phyloP scores from a whole-genome alignment of 1,284 basidiomycete genomes.

The Tremellales sp. region DNA sequence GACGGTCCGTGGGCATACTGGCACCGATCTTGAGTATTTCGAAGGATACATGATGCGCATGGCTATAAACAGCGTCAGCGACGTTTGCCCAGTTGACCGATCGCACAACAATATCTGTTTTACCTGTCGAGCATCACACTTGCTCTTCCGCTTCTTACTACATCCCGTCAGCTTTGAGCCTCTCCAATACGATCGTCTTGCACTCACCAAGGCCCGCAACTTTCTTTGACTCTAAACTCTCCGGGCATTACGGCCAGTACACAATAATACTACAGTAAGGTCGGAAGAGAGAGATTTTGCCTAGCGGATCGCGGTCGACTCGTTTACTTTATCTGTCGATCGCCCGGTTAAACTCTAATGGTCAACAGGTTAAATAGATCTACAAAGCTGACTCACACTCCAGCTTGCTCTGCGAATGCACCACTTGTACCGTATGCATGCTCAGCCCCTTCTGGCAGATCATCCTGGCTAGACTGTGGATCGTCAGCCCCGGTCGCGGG shows the following conservation, averaged over 20 bases:
- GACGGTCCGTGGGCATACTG: neutral
- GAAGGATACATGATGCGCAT: constrained; percentile 16
- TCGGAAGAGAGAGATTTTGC: neutral
- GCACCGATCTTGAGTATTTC: constrained; percentile 7
- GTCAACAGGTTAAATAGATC: too few relatives aligned
- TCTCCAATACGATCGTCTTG: neutral
- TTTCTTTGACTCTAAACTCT: constrained; percentile 3
- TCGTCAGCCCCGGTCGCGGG: too few relatives aligned
- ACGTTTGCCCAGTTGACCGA: too few relatives aligned
- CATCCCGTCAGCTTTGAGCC: neutral
- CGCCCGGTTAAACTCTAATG: too few relatives aligned
- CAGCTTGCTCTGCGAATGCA: too few relatives aligned
- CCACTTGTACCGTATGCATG: too few relatives aligned
- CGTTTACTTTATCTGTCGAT: too few relatives aligned
- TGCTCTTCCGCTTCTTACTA: constrained; percentile 13
- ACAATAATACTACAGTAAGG: neutral
- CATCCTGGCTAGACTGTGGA: too few relatives aligned
- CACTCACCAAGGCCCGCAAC: constrained; percentile 13
- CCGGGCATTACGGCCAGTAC: neutral
- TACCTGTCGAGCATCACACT: constrained; percentile 11
- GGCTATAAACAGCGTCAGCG: constrained; percentile 3
- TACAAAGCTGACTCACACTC: too few relatives aligned
- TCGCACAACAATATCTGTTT: neutral
- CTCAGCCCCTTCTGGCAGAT: too few relatives aligned
- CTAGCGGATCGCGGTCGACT: neutral